A percentile compares a stretch with the other conserved stretches of the same genome.
phyloP scores from a whole-genome alignment of 169 alveolate genomes.

The Sarcocystis neurona region DNA sequence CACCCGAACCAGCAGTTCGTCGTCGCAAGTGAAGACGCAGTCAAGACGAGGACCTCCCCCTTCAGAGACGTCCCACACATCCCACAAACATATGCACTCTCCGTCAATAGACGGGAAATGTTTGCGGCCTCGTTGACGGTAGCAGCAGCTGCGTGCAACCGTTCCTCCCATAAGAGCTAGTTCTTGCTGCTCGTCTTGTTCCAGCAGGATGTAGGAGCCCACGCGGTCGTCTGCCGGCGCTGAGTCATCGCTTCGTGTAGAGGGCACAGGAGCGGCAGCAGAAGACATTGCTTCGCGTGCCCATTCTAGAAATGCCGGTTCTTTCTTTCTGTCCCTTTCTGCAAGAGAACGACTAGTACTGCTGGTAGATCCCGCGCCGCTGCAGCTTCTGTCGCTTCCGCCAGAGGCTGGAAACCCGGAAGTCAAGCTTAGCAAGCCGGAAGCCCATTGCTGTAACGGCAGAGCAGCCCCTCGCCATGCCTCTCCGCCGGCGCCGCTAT shows the following conservation, averaged over 20 bases:
- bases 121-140: not conserved
- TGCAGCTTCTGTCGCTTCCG: not conserved
- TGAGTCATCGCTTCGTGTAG: too few species aligned
- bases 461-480: not conserved
- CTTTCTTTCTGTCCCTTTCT: too few species aligned
- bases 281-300: too few species aligned
- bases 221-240: too few species aligned
- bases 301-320: too few species aligned
- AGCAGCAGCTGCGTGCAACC: not conserved
- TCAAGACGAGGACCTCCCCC: constrained; percentile 58
- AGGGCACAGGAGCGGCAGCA: too few species aligned
- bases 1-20: constrained; percentile 38
- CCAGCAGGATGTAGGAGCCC: too few species aligned
- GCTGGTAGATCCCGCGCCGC: too few species aligned
- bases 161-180: not conserved
- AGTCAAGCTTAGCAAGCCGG: not conserved
- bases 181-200: not conserved
- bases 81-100: constrained; percentile 60
- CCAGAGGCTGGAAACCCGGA: not conserved
- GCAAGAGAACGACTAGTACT: too few species aligned
- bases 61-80: constrained; percentile 33
- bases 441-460: constrained; percentile 37
- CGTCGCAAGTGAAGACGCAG: constrained; percentile 62
- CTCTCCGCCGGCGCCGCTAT: not conserved
- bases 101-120: constrained; percentile 42